Conservation (phyloP, 768 basidiomycete species). For the Naganishia onofrii region DNA sequence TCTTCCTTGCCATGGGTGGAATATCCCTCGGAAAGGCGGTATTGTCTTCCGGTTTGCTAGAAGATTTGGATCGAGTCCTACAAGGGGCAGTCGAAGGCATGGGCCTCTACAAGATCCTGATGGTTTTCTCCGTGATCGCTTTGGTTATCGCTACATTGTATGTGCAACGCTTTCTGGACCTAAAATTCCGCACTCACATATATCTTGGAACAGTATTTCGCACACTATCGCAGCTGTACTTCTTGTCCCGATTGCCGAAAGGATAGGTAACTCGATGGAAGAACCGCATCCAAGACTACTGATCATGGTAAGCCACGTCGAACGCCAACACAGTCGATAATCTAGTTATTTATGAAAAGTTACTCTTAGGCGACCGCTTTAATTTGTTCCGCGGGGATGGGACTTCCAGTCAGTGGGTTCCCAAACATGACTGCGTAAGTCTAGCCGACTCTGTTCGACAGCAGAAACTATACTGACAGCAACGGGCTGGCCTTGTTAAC, state of each 20-base stretch:
- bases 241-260: conserved; percentile 90
- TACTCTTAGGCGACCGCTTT: conserved; percentile 62
- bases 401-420: conserved; percentile 98
- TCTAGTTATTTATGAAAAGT: conserved; percentile 14
- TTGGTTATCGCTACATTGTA: conserved; percentile 51
- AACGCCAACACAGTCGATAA: neutral
- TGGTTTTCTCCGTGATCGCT: conserved; percentile 61
- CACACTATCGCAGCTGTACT: conserved; percentile 95
- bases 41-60: conserved; percentile 77
- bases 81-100: conserved; percentile 62
- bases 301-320: conserved; percentile 64
- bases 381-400: conserved; percentile 95
- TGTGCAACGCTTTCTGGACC: conserved; percentile 21
- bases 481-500: neutral
- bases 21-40: conserved; percentile 95
- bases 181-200: conserved; percentile 54
- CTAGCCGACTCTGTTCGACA: neutral
- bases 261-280: conserved; percentile 77
- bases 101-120: conserved; percentile 66
- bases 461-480: neutral
- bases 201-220: conserved; percentile 78
- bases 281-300: conserved; percentile 72
- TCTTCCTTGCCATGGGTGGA: conserved; percentile 96
- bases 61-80: conserved; percentile 65
- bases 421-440: conserved; percentile 90